A percentile compares a stretch with the other conserved stretches of the same genome.
phyloP scores from a whole-genome alignment of 1,284 basidiomycete genomes.

The Fomitopsis betulina region DNA sequence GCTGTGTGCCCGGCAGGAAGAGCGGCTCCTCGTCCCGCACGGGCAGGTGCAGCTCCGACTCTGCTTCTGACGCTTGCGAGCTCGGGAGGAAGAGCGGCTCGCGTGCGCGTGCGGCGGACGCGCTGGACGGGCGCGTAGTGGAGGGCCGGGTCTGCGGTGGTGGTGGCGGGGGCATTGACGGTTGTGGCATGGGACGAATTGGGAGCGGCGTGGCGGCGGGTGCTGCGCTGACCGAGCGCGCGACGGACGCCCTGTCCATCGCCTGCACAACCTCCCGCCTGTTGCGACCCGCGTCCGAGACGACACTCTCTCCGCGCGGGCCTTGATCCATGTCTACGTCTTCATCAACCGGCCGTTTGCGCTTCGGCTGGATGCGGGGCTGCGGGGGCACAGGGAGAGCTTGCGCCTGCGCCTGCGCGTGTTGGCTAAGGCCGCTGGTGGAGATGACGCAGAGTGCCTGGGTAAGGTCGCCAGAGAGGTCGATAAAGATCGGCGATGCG shows the following conservation, averaged over 20 bases:
- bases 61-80: conserved; percentile 36
- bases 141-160: conserved; percentile 8
- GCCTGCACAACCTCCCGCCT: conserved; percentile 49
- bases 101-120: conserved; percentile 6
- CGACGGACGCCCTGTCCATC: conserved; percentile 31
- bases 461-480: conserved; percentile 58
- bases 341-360: conserved; percentile 12
- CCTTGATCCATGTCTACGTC: background rate
- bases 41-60: background rate
- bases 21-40: conserved; percentile 40
- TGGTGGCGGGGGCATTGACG: conserved; percentile 19
- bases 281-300: conserved; percentile 3
- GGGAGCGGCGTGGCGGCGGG: background rate
- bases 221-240: conserved; percentile 13
- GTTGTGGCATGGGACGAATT: conserved; percentile 24
- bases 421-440: conserved; percentile 55
- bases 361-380: background rate
- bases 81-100: conserved; percentile 63
- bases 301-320: background rate
- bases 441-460: conserved; percentile 71
- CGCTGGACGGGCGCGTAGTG: conserved; percentile 3
- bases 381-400: background rate
- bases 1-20: conserved; percentile 56
- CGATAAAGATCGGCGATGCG: conserved; percentile 66
- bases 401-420: conserved; percentile 14